A percentile compares a stretch with the other conserved stretches of the same genome.
These are phyloP conservation scores for Zalaria obscura DNA, from an alignment of 2,329 filamentous ascomycete genomes.

Conservation along the genomic window DNA sequence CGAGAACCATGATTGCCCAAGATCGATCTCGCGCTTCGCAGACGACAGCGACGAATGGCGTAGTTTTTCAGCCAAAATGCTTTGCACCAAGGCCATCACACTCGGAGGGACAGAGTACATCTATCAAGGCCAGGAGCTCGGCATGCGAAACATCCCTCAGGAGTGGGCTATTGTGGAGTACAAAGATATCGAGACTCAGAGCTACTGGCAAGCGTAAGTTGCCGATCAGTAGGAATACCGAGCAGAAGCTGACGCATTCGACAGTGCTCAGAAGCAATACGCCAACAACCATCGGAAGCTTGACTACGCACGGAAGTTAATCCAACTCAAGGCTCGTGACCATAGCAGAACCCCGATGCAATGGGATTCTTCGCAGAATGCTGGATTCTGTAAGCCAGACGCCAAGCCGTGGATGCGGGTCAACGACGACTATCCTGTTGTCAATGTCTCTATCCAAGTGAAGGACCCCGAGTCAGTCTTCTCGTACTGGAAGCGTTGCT, in stretches of 20 bases:
- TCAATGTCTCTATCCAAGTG: not conserved
- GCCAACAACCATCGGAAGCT: not conserved
- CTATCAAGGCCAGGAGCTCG: conserved; percentile 52
- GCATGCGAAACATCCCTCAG: conserved; percentile 38
- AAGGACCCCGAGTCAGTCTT: conserved; percentile 35
- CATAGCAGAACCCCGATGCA: conserved; percentile 57
- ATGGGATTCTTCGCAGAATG: conserved; percentile 44
- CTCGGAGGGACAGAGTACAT: conserved; percentile 37
- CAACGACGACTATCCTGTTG: conserved; percentile 12
- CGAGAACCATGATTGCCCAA: conserved; percentile 49
- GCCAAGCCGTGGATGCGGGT: conserved; percentile 54
- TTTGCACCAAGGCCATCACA: conserved; percentile 13
- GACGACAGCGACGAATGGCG: conserved; percentile 33
- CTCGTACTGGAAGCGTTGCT: conserved; percentile 31
- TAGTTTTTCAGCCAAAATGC: conserved; percentile 37
- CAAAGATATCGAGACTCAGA: conserved; percentile 5
- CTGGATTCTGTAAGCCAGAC: conserved; percentile 38
- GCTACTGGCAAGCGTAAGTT: conserved; percentile 1
- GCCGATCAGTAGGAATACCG: no score
- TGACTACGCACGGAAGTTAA: not conserved
- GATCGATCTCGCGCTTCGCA: conserved; percentile 39
- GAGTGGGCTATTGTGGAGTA: conserved; percentile 24
- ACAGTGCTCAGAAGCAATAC: not conserved
- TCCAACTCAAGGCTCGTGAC: conserved; percentile 47
- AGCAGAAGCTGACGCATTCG: not conserved